Base-by-base conservation (phyloP, 768 basidiomycete genomes). In the Serendipita indica region DNA sequence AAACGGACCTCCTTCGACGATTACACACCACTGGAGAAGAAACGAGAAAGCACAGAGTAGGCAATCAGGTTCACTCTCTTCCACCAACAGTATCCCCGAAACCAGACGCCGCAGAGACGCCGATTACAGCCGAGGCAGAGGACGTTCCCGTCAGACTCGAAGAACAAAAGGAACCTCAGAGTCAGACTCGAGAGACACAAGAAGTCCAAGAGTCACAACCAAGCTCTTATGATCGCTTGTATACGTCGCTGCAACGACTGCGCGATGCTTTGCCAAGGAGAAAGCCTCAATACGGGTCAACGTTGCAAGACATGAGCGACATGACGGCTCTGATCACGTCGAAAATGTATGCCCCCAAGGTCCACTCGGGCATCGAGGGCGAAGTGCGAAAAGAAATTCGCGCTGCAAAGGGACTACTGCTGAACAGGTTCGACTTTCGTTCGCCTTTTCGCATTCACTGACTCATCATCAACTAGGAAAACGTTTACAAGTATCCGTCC, bases 291-390 rank as follows among this genome's bases (percentile, higher is more conserved):
- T 54, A 54, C n/a, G 49, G 25, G 3, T n/a, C 49, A 16, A 54
- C 49, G 5, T 54, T 54, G 25, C 49, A 54, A 33, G 49, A 54
- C 32, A 54, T 54, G 49, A 28, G 22, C 16, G 49, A 54, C 32
- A 54, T 54, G 49, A 54, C 49, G 25, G 49, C 49, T 22, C 32
- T 54, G 22, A 54, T 54, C 32, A 33, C 49, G 10, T 54, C 49
- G 49, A 54, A 30, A 30, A 54, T 54, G 49, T 54, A 54, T 33
- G 49, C 49, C 1, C 49, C 49, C 3, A 54, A 28, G 49, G 49
- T 54, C 7, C 49, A 54, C 32, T 54, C 49, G 4, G 25, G 25
- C 30, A 54, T 54, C n/a, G 49, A 54, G n/a, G 49, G 49, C 22
- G 49, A 54, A 33, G 49, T 54, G 32, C 22, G 49, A n/a, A 54